phyloP scores from a whole-genome alignment of 164 flowering plant species.

The Magnolia officinalis region DNA sequence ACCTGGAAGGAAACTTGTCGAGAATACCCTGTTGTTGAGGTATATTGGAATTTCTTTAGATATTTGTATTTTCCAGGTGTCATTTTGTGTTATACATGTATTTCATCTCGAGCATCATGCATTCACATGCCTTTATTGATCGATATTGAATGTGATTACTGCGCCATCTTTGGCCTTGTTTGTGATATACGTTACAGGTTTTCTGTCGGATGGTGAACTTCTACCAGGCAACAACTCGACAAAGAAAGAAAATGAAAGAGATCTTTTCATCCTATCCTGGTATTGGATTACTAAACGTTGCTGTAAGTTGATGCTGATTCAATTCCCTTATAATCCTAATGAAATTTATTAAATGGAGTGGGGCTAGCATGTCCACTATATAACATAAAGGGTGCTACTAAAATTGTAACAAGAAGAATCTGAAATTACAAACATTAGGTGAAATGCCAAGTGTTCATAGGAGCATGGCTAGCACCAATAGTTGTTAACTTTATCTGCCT shows the following conservation, averaged over 20 bases:
- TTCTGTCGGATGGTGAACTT: constrained; percentile 34
- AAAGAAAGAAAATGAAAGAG: constrained; percentile 29
- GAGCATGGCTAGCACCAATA: neutral
- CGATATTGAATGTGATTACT: neutral
- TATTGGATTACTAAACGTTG: constrained; percentile 65
- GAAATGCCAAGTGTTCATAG: neutral
- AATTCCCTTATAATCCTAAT: neutral
- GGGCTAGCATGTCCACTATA: neutral
- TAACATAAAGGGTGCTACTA: neutral
- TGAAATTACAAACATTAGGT: neutral
- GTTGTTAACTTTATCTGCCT: neutral
- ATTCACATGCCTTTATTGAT: neutral
- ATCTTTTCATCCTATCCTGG: constrained; percentile 50
- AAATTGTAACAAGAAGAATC: neutral
- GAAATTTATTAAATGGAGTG: neutral
- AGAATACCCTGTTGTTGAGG: constrained; percentile 46
- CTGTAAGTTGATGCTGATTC: constrained; percentile 54
- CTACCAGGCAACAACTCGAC: constrained; percentile 8
- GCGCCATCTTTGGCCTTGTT: neutral
- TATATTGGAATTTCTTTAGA: constrained; percentile 20
- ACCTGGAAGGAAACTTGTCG: constrained; percentile 82
- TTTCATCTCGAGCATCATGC: neutral
- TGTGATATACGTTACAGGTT: constrained; percentile 38
- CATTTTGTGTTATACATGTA: neutral
- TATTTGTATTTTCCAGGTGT: neutral